Percentiles rank a stretch among this genome's conserved stretches.
Conservation (phyloP, 1,139 yeast genomes). For the Tardiomyces depauwii region DNA sequence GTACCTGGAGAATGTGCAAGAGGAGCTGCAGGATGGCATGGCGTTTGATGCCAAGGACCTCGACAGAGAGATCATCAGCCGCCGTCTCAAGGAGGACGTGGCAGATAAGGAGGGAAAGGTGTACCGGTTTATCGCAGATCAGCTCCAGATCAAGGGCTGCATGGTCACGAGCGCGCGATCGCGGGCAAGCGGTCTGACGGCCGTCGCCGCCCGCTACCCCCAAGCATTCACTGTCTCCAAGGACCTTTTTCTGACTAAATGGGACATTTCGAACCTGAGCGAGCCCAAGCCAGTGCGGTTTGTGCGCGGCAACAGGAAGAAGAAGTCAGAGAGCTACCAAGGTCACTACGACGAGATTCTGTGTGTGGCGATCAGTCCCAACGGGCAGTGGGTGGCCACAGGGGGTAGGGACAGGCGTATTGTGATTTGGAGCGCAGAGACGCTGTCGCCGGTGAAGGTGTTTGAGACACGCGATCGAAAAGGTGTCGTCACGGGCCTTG, state of each 20-base stretch:
- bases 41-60: constrained; percentile 89
- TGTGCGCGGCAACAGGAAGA: background rate
- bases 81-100: constrained; percentile 76
- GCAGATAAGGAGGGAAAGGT: constrained; percentile 82
- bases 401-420: constrained; percentile 80
- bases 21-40: constrained; percentile 39
- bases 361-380: constrained; percentile 75
- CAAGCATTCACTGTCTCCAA: constrained; percentile 74
- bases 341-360: constrained; percentile 72
- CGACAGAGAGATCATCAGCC: constrained; percentile 74
- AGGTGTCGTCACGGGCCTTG: constrained; percentile 60
- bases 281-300: background rate
- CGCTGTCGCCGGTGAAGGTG: constrained; percentile 61
- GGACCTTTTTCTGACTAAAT: constrained; percentile 69
- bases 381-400: constrained; percentile 79
- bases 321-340: constrained; percentile 19
- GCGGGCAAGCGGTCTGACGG: constrained; percentile 22
- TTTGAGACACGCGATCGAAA: constrained; percentile 60
- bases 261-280: constrained; percentile 43
- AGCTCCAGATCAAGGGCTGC: constrained; percentile 9
- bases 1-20: constrained; percentile 68
- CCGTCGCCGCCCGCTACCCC: constrained; percentile 42
- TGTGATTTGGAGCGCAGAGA: constrained; percentile 78
- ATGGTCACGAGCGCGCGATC: constrained; percentile 5
- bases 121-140: constrained; percentile 52